These are phyloP conservation scores for Cladosporium sp. DNA, from an alignment of 2,329 filamentous ascomycete genomes.

Conservation along the genomic window DNA sequence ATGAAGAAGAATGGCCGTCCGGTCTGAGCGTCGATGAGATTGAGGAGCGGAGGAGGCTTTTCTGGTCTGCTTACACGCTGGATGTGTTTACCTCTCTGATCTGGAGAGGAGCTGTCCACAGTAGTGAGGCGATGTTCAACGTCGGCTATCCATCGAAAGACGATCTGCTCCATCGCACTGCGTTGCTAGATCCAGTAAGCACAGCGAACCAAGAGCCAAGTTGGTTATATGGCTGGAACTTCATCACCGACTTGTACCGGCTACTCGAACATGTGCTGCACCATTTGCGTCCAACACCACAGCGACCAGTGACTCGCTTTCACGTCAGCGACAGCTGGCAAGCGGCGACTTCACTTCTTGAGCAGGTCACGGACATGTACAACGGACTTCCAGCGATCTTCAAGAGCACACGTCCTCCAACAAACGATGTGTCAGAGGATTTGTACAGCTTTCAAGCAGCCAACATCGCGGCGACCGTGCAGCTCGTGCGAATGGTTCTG, in stretches of 20 bases:
- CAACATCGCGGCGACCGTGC: constrained; percentile 43
- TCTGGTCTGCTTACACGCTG: constrained; percentile 56
- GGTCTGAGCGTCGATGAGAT: constrained; percentile 40
- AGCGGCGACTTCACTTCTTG: not conserved
- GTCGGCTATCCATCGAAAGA: not conserved
- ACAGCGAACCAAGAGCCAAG: constrained; percentile 24
- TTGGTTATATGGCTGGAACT: constrained; percentile 55
- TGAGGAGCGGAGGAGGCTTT: constrained; percentile 45
- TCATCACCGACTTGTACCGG: constrained; percentile 53
- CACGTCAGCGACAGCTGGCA: not conserved
- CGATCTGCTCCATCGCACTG: not conserved
- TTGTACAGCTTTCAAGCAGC: constrained; percentile 41
- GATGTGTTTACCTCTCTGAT: constrained; percentile 52
- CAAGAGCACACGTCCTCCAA: not conserved
- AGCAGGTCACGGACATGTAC: constrained; percentile 1
- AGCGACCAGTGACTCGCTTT: not conserved
- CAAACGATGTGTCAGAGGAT: not conserved
- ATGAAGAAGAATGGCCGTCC: constrained; percentile 48
- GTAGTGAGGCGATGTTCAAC: constrained; percentile 41
- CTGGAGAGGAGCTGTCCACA: constrained; percentile 44
- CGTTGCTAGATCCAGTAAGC: constrained; percentile 29
- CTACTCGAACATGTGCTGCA: constrained; percentile 46
- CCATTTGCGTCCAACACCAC: not conserved
- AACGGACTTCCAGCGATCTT: not conserved
- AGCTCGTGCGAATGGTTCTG: constrained; percentile 42